These are phyloP conservation scores for Acorus gramineus DNA, from an alignment of 106 monocot genomes.

Conservation along the genomic window DNA sequence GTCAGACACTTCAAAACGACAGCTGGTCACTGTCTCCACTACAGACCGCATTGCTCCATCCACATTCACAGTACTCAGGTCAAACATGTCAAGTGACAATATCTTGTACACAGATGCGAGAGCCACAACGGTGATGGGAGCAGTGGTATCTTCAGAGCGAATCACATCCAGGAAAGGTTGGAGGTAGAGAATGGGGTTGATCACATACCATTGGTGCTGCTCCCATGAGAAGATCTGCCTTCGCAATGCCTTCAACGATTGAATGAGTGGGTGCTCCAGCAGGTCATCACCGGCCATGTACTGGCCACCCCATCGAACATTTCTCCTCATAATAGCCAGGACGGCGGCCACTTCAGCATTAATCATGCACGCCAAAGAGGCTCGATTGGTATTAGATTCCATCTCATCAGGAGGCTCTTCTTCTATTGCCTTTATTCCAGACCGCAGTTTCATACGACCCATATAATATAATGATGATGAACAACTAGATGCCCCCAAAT, in stretches of 20 bases:
- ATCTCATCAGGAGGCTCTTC: conserved; percentile 11
- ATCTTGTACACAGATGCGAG: conserved; percentile 75
- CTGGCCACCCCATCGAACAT: conserved; percentile 67
- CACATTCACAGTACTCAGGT: conserved; percentile 19
- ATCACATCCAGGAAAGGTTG: conserved; percentile 84
- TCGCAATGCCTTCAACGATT: conserved; percentile 67
- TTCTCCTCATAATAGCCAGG: conserved; percentile 85
- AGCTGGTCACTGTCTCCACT: conserved; percentile 71
- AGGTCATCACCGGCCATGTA: conserved; percentile 45
- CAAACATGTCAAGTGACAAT: conserved; percentile 45
- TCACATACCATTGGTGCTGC: conserved; percentile 18
- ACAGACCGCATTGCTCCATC: conserved; percentile 40
- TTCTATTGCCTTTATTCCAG: conserved; percentile 11
- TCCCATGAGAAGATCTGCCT: conserved; percentile 43
- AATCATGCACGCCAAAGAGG: conserved; percentile 50
- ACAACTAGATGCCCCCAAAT: no score
- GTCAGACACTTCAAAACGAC: conserved; percentile 85
- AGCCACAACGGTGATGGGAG: conserved; percentile 92
- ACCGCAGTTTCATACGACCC: conserved; percentile 5
- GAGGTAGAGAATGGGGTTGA: conserved; percentile 57
- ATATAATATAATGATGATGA: not conserved
- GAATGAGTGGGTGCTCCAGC: conserved; percentile 64
- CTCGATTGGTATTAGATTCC: not conserved
- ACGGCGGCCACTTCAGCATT: conserved; percentile 69
- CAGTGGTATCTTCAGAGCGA: conserved; percentile 85